Percentiles rank a stretch among this genome's conserved stretches.
These are phyloP conservation scores for Thalia dealbata DNA, from an alignment of 176 grass and related monocot species.

Conservation along the genomic window DNA sequence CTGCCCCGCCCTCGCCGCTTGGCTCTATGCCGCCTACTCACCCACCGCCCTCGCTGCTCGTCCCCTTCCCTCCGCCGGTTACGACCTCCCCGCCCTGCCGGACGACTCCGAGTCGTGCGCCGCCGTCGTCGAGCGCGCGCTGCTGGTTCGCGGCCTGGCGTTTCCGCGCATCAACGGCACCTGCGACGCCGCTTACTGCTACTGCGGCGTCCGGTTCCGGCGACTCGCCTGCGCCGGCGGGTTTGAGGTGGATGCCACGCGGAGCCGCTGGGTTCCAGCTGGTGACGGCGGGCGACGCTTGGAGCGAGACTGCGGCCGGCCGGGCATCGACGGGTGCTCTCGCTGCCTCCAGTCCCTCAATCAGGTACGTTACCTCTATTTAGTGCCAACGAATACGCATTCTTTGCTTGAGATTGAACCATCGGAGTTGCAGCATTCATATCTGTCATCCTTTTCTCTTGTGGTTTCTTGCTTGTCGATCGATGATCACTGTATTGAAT, in stretches of 20 bases:
- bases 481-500: background rate
- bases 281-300: constrained; percentile 25
- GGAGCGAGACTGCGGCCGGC: constrained; percentile 38
- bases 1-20: constrained; percentile 78
- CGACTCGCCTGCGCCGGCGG: constrained; percentile 39
- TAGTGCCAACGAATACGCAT: too few species aligned
- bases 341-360: constrained; percentile 62
- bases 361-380: constrained; percentile 26
- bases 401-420: too few species aligned
- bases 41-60: constrained; percentile 38
- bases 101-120: constrained; percentile 64
- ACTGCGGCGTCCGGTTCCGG: constrained; percentile 68
- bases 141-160: constrained; percentile 31
- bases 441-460: background rate
- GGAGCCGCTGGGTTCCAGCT: constrained; percentile 33
- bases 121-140: constrained; percentile 46
- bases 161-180: constrained; percentile 55
- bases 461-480: background rate
- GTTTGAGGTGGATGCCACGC: background rate
- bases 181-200: constrained; percentile 71
- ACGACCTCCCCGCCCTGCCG: constrained; percentile 48
- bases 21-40: constrained; percentile 79
- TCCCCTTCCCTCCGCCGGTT: background rate
- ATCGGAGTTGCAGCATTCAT: background rate
- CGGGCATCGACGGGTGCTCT: constrained; percentile 53